These are phyloP conservation scores for Pestalotiopsis fici DNA, from an alignment of 2,329 filamentous ascomycete species.

Conservation along the genomic window DNA sequence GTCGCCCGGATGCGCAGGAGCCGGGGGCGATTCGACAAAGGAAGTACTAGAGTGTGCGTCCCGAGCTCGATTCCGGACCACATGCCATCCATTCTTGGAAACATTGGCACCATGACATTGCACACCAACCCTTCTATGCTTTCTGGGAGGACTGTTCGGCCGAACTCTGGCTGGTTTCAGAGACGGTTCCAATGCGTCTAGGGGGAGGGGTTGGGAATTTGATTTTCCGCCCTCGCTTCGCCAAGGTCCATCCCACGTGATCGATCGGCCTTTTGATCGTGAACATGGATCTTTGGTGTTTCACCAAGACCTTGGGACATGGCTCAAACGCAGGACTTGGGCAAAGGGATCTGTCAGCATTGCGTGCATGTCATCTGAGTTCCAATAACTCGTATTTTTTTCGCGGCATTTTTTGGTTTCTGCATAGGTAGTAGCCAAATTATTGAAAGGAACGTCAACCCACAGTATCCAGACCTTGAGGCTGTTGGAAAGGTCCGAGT, in stretches of 20 bases:
- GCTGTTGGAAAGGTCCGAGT: not conserved
- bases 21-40: conserved; percentile 5
- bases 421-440: not conserved
- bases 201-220: not conserved
- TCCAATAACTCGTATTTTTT: not conserved
- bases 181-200: not conserved
- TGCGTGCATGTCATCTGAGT: not conserved
- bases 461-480: not conserved
- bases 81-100: conserved; percentile 8
- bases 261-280: conserved; percentile 13
- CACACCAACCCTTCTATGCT: not conserved
- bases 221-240: not conserved
- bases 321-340: conserved; percentile 19
- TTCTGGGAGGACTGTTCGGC: not conserved
- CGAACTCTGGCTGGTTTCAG: conserved; percentile 8
- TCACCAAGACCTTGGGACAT: conserved; percentile 22
- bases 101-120: not conserved
- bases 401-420: not conserved
- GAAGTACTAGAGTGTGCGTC: not conserved
- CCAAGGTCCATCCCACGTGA: conserved; percentile 16
- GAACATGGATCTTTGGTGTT: conserved; percentile 19
- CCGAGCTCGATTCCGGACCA: conserved; percentile 1
- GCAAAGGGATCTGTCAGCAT: not conserved
- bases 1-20: not conserved
- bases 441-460: not conserved